Conservation (phyloP, 2,329 filamentous ascomycete species). For the Mycosphaerella sp. region DNA sequence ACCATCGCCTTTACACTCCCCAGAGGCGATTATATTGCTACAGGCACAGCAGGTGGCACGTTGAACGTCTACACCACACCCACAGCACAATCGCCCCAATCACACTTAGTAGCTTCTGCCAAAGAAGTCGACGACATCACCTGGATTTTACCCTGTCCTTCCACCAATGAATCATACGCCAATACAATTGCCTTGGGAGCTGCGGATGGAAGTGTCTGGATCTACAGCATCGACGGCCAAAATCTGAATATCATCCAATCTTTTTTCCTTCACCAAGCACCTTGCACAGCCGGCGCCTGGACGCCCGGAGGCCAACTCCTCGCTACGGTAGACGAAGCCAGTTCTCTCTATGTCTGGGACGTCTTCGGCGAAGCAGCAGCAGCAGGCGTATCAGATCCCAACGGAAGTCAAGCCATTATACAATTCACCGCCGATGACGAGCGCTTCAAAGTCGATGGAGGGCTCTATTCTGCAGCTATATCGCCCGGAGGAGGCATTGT, state of each 20-base stretch:
- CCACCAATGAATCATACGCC: constrained; percentile 53
- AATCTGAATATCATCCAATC: constrained; percentile 80
- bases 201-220: constrained; percentile 88
- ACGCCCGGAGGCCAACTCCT: constrained; percentile 79
- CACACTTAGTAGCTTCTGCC: constrained; percentile 64
- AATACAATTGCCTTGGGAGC: constrained; percentile 85
- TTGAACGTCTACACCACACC: constrained; percentile 52
- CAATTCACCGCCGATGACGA: constrained; percentile 75
- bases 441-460: constrained; percentile 85
- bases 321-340: constrained; percentile 83
- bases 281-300: constrained; percentile 88
- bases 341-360: constrained; percentile 86
- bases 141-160: constrained; percentile 74
- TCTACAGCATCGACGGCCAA: constrained; percentile 73
- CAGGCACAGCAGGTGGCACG: constrained; percentile 79
- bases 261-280: constrained; percentile 81
- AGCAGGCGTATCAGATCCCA: constrained; percentile 50
- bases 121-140: constrained; percentile 94
- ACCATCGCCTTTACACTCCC: constrained; percentile 78
- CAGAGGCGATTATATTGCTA: constrained; percentile 75
- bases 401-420: constrained; percentile 59
- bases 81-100: constrained; percentile 15
- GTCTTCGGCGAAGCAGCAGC: constrained; percentile 73
- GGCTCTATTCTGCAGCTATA: constrained; percentile 80
- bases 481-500: constrained; percentile 73